Evolutionary conservation across 768 basidiomycete species (phyloP).

Genomic region (Lentinula guzmanii): DNA sequence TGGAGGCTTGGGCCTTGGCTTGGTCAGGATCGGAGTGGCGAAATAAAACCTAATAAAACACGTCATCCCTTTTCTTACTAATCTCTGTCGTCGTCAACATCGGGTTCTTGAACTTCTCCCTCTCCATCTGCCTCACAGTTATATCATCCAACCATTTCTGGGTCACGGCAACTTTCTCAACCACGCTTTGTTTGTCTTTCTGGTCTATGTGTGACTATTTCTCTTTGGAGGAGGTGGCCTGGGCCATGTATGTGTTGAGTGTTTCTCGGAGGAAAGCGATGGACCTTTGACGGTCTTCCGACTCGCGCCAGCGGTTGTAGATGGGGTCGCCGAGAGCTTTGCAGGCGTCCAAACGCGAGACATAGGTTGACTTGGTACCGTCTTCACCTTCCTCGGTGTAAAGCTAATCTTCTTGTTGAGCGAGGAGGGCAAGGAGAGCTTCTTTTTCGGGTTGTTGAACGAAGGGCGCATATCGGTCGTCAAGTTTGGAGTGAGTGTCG

Average conservation of each 20-base stretch:
- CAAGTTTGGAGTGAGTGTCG: slow-evolving; percentile 89
- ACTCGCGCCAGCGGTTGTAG: slow-evolving; percentile 74
- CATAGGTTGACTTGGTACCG: slow-evolving; percentile 92
- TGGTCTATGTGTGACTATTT: slow-evolving; percentile 86
- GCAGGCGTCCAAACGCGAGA: slow-evolving; percentile 73
- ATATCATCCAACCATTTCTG: slow-evolving; percentile 98
- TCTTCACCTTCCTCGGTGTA: slow-evolving; percentile 96
- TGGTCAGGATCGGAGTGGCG: slow-evolving; percentile 83
- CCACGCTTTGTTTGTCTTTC: slow-evolving; percentile 77
- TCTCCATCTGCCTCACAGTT: slow-evolving; percentile 80
- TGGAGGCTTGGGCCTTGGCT: slow-evolving; percentile 84
- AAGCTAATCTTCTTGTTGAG: slow-evolving; percentile 91
- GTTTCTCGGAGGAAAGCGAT: slow-evolving; percentile 79
- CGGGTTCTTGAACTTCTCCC: slow-evolving; percentile 69
- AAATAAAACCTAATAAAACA: slow-evolving; percentile 91
- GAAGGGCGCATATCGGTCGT: slow-evolving; percentile 76
- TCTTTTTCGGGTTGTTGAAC: slow-evolving; percentile 74
- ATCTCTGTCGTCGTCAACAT: slow-evolving; percentile 79
- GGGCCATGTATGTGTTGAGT: slow-evolving; percentile 77
- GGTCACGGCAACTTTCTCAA: slow-evolving; percentile 85
- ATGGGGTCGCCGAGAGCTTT: slow-evolving; percentile 87
- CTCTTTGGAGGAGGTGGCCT: slow-evolving; percentile 82
- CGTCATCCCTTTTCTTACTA: slow-evolving; percentile 86
- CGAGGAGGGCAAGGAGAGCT: slow-evolving; percentile 61
- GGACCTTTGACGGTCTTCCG: slow-evolving; percentile 71